A percentile compares a stretch with the other conserved stretches of the same genome.
Conservation (phyloP, 2,329 filamentous ascomycete species). For the Didymella lethalis region DNA sequence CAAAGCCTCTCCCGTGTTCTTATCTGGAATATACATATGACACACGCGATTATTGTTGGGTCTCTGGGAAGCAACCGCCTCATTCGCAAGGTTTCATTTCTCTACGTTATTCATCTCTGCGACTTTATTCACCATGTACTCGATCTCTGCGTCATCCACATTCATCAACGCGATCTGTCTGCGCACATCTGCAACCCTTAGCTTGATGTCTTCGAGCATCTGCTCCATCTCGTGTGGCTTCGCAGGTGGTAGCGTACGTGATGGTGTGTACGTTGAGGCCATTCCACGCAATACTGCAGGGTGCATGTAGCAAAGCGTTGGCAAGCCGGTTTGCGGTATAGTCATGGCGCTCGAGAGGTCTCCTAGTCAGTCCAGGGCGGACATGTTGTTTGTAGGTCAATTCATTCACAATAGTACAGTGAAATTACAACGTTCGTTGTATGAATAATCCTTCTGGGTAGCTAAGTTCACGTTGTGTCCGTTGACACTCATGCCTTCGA, state of each 20-base stretch:
- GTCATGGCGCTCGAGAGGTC: not conserved
- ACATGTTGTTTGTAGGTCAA: not conserved
- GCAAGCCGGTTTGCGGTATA: constrained; percentile 1
- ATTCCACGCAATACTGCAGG: not conserved
- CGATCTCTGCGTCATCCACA: constrained; percentile 2
- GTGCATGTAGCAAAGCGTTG: constrained; percentile 2
- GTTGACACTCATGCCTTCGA: constrained; percentile 24
- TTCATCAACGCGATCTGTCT: not conserved
- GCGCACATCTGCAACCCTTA: constrained; percentile 1
- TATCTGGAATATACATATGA: no score
- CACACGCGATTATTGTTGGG: not conserved
- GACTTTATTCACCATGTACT: not conserved
- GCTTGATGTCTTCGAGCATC: constrained; percentile 1
- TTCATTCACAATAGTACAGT: no score
- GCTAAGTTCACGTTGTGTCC: not conserved
- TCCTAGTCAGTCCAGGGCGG: not conserved
- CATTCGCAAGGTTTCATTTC: not conserved
- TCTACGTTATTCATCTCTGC: not conserved
- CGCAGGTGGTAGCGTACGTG: not conserved
- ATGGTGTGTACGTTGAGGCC: not conserved
- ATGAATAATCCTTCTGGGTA: no score
- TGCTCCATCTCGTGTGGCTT: not conserved
- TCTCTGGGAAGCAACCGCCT: not conserved
- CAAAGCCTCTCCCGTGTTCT: no score
- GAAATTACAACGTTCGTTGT: no score